Evolutionary conservation across 2,329 filamentous ascomycete genomes (phyloP).

Genomic region (Sporothrix curviconia): DNA sequence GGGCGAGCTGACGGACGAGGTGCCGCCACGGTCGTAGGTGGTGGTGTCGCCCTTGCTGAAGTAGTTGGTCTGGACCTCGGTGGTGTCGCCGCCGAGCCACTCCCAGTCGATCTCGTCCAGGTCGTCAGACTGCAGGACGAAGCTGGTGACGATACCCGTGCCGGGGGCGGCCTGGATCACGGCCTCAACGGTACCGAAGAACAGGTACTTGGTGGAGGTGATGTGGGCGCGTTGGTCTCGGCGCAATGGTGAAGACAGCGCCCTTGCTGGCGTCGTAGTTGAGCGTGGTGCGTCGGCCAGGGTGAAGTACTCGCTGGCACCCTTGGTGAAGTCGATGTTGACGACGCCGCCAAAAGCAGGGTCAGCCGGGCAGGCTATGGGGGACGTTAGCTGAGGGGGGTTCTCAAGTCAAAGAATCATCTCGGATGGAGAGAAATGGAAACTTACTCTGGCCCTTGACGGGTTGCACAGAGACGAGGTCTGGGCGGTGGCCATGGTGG

Average conservation of each 20-base stretch:
- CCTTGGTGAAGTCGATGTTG: conserved; percentile 70
- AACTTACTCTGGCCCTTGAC: conserved; percentile 37
- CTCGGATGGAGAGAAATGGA: too few relatives aligned
- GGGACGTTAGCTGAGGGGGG: conserved; percentile 2
- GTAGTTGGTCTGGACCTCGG: conserved; percentile 82
- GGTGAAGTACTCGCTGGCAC: conserved; percentile 52
- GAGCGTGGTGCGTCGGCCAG: conserved; percentile 39
- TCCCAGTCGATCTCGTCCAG: conserved; percentile 97
- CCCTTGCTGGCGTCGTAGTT: conserved; percentile 41
- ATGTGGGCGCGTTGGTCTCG: conserved; percentile 63
- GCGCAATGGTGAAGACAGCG: conserved; percentile 60
- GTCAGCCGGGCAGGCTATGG: conserved; percentile 65
- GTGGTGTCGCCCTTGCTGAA: conserved; percentile 67
- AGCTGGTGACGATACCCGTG: conserved; percentile 78
- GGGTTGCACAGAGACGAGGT: conserved; percentile 51
- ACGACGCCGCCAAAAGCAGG: conserved; percentile 63
- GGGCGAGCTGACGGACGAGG: conserved; percentile 51
- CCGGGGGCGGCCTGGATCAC: conserved; percentile 73
- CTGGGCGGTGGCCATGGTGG: conserved; percentile 45
- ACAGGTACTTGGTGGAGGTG: conserved; percentile 78
- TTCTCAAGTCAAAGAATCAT: neutral
- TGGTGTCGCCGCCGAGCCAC: conserved; percentile 72
- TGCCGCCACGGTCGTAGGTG: conserved; percentile 63
- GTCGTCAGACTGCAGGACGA: conserved; percentile 83
- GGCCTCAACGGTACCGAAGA: conserved; percentile 86